Evolutionary conservation across 305 asterid genomes (phyloP).

Genomic region (Fraxinus nigra): DNA sequence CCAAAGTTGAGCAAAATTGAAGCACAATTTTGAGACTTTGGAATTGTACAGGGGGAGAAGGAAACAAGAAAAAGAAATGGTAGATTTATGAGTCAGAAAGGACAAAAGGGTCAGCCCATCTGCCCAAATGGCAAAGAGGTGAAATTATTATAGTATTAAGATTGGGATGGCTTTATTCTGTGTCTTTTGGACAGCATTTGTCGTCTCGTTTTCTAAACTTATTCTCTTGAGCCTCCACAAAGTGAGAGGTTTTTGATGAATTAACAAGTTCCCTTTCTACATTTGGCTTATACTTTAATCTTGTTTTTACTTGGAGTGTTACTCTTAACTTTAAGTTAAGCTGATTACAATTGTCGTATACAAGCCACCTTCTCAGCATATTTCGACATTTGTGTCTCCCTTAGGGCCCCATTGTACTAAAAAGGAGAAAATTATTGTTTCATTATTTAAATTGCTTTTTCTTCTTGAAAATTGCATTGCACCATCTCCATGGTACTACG

Average conservation of each 20-base stretch:
- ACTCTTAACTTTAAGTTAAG: background rate
- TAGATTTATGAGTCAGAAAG: conserved; percentile 37
- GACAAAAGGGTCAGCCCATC: conserved; percentile 52
- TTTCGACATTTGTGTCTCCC: background rate
- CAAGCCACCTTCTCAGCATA: background rate
- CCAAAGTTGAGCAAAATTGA: background rate
- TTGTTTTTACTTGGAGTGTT: background rate
- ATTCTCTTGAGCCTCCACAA: conserved; percentile 32
- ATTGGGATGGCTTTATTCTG: conserved; percentile 37
- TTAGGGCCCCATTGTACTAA: background rate
- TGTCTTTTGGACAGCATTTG: conserved; percentile 35
- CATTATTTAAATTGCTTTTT: background rate
- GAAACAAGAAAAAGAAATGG: conserved; percentile 32
- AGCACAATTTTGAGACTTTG: background rate
- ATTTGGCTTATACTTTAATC: background rate
- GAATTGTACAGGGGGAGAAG: background rate
- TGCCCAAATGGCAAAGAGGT: conserved; percentile 36
- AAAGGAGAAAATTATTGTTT: background rate
- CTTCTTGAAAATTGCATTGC: background rate
- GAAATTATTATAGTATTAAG: conserved; percentile 15
- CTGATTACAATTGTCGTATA: background rate
- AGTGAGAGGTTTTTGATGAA: conserved; percentile 31
- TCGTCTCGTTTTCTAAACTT: conserved; percentile 23
- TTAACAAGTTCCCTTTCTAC: conserved; percentile 23
- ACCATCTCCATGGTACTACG: background rate